phyloP scores from a whole-genome alignment of 257 asterid genomes.

The Jasminum sambac region DNA sequence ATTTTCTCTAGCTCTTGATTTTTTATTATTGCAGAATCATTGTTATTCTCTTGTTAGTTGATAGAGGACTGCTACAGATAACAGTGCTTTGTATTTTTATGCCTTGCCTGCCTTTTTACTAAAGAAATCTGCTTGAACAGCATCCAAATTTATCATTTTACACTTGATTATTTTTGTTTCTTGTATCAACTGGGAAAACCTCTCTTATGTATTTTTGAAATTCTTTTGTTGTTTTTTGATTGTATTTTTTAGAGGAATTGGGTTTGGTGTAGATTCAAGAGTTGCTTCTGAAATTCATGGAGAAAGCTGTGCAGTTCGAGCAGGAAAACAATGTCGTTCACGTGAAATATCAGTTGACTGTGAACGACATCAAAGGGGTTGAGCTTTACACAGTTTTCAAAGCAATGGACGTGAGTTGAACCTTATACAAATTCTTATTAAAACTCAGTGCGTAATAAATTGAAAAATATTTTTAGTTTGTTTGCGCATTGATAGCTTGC shows the following conservation, averaged over 20 bases:
- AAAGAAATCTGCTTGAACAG: not conserved
- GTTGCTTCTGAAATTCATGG: constrained; percentile 65
- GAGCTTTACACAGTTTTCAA: constrained; percentile 71
- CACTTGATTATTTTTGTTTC: constrained; percentile 3
- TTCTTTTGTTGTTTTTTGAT: constrained; percentile 42
- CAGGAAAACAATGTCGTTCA: constrained; percentile 49
- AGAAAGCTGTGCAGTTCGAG: constrained; percentile 70
- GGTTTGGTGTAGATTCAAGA: constrained; percentile 86
- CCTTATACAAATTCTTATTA: constrained; percentile 10
- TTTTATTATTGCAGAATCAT: not conserved
- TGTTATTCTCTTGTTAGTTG: not conserved
- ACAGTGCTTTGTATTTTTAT: not conserved
- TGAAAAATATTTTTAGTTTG: constrained; percentile 2
- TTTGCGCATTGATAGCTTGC: constrained; percentile 9
- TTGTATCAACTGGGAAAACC: constrained; percentile 1
- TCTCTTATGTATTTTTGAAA: constrained; percentile 9
- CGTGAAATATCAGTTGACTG: constrained; percentile 46
- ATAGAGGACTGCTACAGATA: not conserved
- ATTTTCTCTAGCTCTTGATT: not conserved
- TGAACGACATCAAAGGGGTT: constrained; percentile 49
- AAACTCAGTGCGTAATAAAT: constrained; percentile 14
- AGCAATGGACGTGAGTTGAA: constrained; percentile 82
- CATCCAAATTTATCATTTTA: constrained; percentile 5
- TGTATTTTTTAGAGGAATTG: constrained; percentile 55
- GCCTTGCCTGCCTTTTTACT: not conserved